These are phyloP conservation scores for Boletales sp. DNA, from an alignment of 768 basidiomycete genomes.

Conservation along the genomic window DNA sequence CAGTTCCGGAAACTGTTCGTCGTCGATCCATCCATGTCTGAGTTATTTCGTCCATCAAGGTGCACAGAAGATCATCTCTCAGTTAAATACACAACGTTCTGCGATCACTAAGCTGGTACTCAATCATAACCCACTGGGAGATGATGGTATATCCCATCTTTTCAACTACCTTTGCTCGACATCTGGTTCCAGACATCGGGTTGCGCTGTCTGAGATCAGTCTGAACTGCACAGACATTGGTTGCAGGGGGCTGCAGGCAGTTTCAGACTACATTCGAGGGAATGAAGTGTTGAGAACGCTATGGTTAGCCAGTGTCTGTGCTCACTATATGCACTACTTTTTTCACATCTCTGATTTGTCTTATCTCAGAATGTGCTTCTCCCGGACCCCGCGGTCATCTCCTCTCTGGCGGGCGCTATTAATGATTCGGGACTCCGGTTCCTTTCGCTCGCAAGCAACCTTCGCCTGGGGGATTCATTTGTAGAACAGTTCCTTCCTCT, in stretches of 20 bases:
- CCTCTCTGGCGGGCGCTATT: slow-evolving; percentile 44
- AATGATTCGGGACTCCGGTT: slow-evolving; percentile 50
- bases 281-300: slow-evolving; percentile 44
- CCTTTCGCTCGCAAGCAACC: slow-evolving; percentile 51
- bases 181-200: slow-evolving; percentile 41
- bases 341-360: neutral
- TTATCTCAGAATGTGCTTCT: slow-evolving; percentile 41
- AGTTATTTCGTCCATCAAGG: slow-evolving; percentile 34
- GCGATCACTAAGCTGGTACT: slow-evolving; percentile 49
- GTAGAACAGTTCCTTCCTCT: slow-evolving; percentile 45
- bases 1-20: neutral
- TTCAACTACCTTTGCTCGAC: slow-evolving; percentile 54
- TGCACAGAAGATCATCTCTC: slow-evolving; percentile 48
- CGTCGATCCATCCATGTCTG: neutral
- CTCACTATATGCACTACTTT: neutral
- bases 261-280: slow-evolving; percentile 47
- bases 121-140: slow-evolving; percentile 54
- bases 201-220: slow-evolving; percentile 46
- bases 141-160: slow-evolving; percentile 51
- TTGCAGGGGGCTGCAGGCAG: slow-evolving; percentile 48
- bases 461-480: slow-evolving; percentile 46
- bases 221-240: slow-evolving; percentile 55
- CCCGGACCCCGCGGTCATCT: slow-evolving; percentile 33
- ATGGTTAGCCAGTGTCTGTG: slow-evolving; percentile 54
- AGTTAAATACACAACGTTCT: slow-evolving; percentile 39